Base-by-base conservation (phyloP, 2,329 filamentous ascomycete genomes). In the Lasiodiplodia sp. region DNA sequence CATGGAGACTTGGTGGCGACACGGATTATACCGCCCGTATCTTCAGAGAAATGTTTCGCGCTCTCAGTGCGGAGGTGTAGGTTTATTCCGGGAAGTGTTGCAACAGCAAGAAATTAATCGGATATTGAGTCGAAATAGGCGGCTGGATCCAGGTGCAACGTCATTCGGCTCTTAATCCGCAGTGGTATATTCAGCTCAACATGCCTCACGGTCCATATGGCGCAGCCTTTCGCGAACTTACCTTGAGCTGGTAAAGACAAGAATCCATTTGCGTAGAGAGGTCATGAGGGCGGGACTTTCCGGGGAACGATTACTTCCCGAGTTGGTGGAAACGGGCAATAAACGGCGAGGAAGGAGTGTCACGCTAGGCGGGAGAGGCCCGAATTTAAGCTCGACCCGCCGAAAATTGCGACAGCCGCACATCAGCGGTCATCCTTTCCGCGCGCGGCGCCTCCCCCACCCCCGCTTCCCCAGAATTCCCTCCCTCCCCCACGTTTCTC, bases 381-480 rank as follows among this genome's bases (percentile, higher is more conserved):
- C 31, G 8, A 34, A 18, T 18, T 8, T 44, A 18, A n/a, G 40
- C 40, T 44, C 5, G 5, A 44, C 16, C 40, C 40, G 40, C 16
- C 40, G 40, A 44, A 44, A 44, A 44, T 44, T 44, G 6, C 40
- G 2, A 7, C 16, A 18, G 18, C 18, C 18, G 40, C 2, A 18
- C 3, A 44, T 18, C 40, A 18, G 3, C 40, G 40, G 40, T 0
- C 40, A 44, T 44, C 14, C 7, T n/a, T 18, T 18, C 40, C 40
- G 40, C 40, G 6, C 40, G 8, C 14, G 31, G 31, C 31, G 40
- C 40, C 40, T 44, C 40, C 57, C 38, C 57, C 38, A 49, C 57
- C 57, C 57, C 57, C 57, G 57, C 57, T 49, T 47, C 57, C 57
- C 57, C 57, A 62, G 57, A 62, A 44, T 44, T 12, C 40, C 40